Conservation (phyloP, 352 stramenopile genomes). For the Globisporangium spinosum region DNA sequence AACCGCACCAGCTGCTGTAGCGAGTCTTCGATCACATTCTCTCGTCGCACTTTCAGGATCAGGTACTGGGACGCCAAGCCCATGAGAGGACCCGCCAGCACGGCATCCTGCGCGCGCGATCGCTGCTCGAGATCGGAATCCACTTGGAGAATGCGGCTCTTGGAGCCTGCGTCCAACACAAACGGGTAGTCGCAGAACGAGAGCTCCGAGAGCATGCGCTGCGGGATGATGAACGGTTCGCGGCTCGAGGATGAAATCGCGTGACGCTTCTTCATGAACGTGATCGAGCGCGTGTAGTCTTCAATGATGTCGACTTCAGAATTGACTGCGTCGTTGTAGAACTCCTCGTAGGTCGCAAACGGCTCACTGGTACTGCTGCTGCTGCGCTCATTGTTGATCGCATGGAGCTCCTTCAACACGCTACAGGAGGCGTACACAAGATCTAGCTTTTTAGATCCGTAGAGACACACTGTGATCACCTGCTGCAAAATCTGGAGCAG, state of each 20-base stretch:
- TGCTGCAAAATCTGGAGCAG: constrained; percentile 74
- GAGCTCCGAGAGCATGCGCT: constrained; percentile 68
- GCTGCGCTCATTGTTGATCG: constrained; percentile 45
- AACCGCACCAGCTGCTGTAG: constrained; percentile 68
- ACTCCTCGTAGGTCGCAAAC: constrained; percentile 67
- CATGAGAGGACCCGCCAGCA: constrained; percentile 36
- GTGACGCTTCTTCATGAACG: constrained; percentile 63
- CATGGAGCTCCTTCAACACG: constrained; percentile 62
- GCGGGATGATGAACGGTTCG: constrained; percentile 29
- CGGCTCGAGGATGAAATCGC: constrained; percentile 16
- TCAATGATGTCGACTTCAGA: constrained; percentile 77
- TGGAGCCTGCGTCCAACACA: constrained; percentile 74
- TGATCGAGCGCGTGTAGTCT: constrained; percentile 70
- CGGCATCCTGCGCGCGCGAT: constrained; percentile 48
- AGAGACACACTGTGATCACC: constrained; percentile 70
- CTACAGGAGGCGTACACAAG: constrained; percentile 68
- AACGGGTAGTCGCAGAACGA: constrained; percentile 83
- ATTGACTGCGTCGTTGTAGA: constrained; percentile 84
- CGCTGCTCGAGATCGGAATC: constrained; percentile 75
- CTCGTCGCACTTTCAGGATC: constrained; percentile 58
- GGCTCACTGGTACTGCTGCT: constrained; percentile 25
- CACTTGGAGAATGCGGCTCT: constrained; percentile 70
- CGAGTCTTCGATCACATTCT: constrained; percentile 73
- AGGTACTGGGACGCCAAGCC: constrained; percentile 50
- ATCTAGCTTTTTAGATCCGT: constrained; percentile 68